These are phyloP conservation scores for Eutypella sp. DNA, from an alignment of 2,329 filamentous ascomycete species.

Conservation along the genomic window DNA sequence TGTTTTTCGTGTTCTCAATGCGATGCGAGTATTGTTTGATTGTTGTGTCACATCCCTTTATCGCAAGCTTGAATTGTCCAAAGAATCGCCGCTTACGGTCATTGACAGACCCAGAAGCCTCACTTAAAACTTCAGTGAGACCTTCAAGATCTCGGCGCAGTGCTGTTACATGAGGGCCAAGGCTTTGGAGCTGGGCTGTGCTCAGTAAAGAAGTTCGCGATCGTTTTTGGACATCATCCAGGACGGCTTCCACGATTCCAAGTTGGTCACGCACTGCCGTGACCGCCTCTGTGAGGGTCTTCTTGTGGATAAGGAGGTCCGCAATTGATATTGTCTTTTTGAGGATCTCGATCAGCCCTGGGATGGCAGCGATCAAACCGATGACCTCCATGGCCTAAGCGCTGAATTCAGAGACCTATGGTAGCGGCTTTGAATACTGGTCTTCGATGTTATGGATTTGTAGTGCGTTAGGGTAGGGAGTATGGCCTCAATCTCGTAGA, in stretches of 20 bases:
- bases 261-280: conserved; percentile 2
- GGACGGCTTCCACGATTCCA: background rate
- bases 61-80: background rate
- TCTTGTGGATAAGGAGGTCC: conserved; percentile 1
- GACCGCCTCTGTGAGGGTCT: background rate
- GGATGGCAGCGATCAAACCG: conserved; percentile 7
- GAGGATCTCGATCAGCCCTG: conserved; percentile 4
- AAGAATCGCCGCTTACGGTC: too few species aligned
- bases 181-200: background rate
- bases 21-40: conserved; percentile 1
- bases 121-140: background rate
- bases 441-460: too few species aligned
- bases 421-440: too few species aligned
- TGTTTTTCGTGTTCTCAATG: background rate
- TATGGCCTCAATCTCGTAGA: too few species aligned
- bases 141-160: background rate
- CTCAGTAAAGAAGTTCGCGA: background rate
- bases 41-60: background rate
- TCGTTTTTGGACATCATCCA: background rate
- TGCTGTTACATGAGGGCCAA: background rate
- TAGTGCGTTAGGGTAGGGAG: too few species aligned
- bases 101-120: too few species aligned
- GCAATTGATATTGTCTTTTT: background rate
- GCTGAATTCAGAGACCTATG: too few species aligned
- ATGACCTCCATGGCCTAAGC: too few species aligned